Conservation (phyloP, 2,329 filamentous ascomycete genomes). For the Alternaria arbusti region DNA sequence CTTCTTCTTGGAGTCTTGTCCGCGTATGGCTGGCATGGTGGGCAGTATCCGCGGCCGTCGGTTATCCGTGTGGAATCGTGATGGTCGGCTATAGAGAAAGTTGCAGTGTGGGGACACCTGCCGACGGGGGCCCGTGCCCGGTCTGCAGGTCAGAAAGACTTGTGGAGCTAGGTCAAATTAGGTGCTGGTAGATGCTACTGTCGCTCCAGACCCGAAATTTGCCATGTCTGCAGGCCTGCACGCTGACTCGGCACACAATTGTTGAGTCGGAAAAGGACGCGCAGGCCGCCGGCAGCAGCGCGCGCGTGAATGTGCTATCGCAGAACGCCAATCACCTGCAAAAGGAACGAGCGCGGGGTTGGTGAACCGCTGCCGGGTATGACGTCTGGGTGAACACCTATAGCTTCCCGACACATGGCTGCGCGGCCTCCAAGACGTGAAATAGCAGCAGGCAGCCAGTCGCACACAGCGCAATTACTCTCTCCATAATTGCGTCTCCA, state of each 20-base stretch:
- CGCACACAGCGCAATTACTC: not conserved
- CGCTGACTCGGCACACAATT: slow-evolving; percentile 17
- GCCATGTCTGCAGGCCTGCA: slow-evolving; percentile 33
- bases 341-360: slow-evolving; percentile 13
- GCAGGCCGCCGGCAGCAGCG: not conserved
- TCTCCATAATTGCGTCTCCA: slow-evolving; percentile 18
- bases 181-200: slow-evolving; percentile 5
- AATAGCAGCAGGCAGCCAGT: not conserved
- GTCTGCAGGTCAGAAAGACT: slow-evolving; percentile 39
- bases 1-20: slow-evolving; percentile 57
- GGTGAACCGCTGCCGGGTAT: slow-evolving; percentile 3
- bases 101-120: slow-evolving; percentile 25
- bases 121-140: slow-evolving; percentile 12
- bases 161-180: slow-evolving; percentile 18
- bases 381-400: slow-evolving; percentile 12
- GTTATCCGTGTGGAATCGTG: slow-evolving; percentile 28
- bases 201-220: slow-evolving; percentile 9
- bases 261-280: slow-evolving; percentile 14
- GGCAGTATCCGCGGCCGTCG: slow-evolving; percentile 36
- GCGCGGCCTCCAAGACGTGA: not conserved
- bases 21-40: slow-evolving; percentile 59
- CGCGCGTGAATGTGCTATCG: not conserved
- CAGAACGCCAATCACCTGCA: slow-evolving; percentile 7
- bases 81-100: slow-evolving; percentile 31
- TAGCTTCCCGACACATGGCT: not conserved